Percentiles rank a stretch among this genome's conserved stretches.
These are phyloP conservation scores for Phialocephala sp. DNA, from an alignment of 2,329 filamentous ascomycete genomes.

Conservation along the genomic window DNA sequence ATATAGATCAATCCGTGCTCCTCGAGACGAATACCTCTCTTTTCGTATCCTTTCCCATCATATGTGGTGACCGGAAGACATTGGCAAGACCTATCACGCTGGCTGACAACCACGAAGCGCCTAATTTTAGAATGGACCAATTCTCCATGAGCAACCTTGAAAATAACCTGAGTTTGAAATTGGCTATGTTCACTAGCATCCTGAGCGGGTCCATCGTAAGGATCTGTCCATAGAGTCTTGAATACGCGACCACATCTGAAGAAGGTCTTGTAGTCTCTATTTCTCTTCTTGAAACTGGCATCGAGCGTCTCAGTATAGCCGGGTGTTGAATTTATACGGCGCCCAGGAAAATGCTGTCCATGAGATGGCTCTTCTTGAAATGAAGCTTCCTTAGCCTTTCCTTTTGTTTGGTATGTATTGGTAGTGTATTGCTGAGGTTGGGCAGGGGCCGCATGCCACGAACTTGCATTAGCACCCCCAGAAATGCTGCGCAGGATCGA, in stretches of 20 bases:
- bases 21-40: slow-evolving; percentile 32
- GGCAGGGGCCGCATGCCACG: background rate
- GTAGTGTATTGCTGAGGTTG: background rate
- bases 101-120: slow-evolving; percentile 34
- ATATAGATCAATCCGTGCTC: slow-evolving; percentile 36
- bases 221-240: slow-evolving; percentile 35
- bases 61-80: slow-evolving; percentile 35
- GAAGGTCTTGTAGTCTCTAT: slow-evolving; percentile 31
- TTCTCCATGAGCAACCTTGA: slow-evolving; percentile 23
- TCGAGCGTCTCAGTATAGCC: slow-evolving; percentile 27
- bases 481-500: background rate
- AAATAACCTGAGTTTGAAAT: slow-evolving; percentile 21
- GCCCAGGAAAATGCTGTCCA: slow-evolving; percentile 7
- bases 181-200: slow-evolving; percentile 17
- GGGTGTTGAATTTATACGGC: slow-evolving; percentile 19
- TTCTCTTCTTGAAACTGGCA: slow-evolving; percentile 28
- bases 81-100: slow-evolving; percentile 21
- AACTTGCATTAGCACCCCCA: background rate
- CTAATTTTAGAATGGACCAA: slow-evolving; percentile 32
- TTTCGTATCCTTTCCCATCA: slow-evolving; percentile 23
- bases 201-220: slow-evolving; percentile 17
- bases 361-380: too few relatives aligned
- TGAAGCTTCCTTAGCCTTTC: too few relatives aligned
- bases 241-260: slow-evolving; percentile 35
- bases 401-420: background rate